Percentiles rank a stretch among this genome's conserved stretches.
Evolutionary conservation across 768 basidiomycete species (phyloP).

Genomic region (Neoboletus subvelutipes): DNA sequence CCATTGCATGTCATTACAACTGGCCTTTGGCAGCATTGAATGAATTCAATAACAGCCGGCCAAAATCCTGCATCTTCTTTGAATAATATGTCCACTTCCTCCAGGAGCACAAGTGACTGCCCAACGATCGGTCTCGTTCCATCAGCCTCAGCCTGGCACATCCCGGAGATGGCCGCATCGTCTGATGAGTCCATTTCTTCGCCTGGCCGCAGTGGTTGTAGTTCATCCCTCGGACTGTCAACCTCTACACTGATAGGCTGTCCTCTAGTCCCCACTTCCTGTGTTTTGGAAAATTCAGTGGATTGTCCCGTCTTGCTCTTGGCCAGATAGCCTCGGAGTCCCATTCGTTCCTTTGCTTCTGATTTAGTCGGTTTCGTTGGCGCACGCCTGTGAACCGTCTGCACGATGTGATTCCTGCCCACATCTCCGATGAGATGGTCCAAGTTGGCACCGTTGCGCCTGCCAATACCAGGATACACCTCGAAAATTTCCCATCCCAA

Average conservation of each 20-base stretch:
- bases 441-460: slow-evolving; percentile 75
- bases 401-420: slow-evolving; percentile 87
- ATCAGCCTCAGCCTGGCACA: slow-evolving; percentile 6
- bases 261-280: slow-evolving; percentile 16
- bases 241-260: slow-evolving; percentile 25
- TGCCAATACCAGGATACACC: slow-evolving; percentile 94
- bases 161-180: not conserved
- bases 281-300: not conserved
- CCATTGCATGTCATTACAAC: slow-evolving; percentile 96
- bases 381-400: slow-evolving; percentile 27
- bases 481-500: slow-evolving; percentile 97
- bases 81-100: slow-evolving; percentile 94
- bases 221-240: slow-evolving; percentile 5
- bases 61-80: slow-evolving; percentile 86
- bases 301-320: slow-evolving; percentile 6
- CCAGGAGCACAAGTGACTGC: slow-evolving; percentile 88
- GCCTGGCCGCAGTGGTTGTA: slow-evolving; percentile 1
- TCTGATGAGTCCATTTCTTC: slow-evolving; percentile 1
- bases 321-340: slow-evolving; percentile 19
- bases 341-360: slow-evolving; percentile 10
- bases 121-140: slow-evolving; percentile 40
- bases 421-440: slow-evolving; percentile 86
- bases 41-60: slow-evolving; percentile 77
- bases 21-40: slow-evolving; percentile 80
- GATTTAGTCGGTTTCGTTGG: slow-evolving; percentile 1